Base-by-base conservation (phyloP, 1,139 yeast species). In the Geotrichum carabidarum region DNA sequence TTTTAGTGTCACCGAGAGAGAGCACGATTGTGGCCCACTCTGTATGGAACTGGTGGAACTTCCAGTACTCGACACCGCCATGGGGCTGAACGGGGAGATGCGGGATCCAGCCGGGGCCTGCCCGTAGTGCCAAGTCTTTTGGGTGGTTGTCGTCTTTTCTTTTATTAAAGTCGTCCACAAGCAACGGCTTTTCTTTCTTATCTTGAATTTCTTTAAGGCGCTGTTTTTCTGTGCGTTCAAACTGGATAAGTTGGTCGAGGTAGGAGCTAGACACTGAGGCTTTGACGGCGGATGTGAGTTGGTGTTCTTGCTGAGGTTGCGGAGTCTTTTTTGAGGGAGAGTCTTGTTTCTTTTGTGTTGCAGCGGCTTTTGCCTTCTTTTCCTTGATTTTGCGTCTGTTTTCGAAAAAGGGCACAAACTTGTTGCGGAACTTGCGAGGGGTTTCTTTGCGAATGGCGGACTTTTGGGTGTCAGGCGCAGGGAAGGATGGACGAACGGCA, bases 341-440 rank as follows among this genome's bases (percentile, higher is more conserved):
- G 12, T 31, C 40, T 34, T 44, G 11, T 27, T 35, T 17, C 14
- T 40, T 40, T 11, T 9, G 12, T 4, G 44, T 12, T 14, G 40
- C 48, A 4, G 14, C 27, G 3, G 22, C 9, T 32, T 34, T 18
- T 44, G 12, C 12, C 37, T 44, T 44, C 22, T 15, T 34, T 32
- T 18, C 40, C 22, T 44, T 44, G 14, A 34, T 34, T 44, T 44
- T 44, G 27, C 14, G 37, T 14, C 17, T 32, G 22, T 15, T 40
- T 31, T 48, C 45, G 17, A 48, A 48, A 4, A 34, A 48, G n/a
- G 51, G 51, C n/a, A 48, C 51, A 32, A 48, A 48, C 38, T 48
- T 48, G 40, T 48, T 48, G 27, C 51, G 17, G 17, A 48, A 48
- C 38, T 48, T 48, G 38, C 51, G 51, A 11, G 51, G 51, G 37